These are phyloP conservation scores for Phytophthora ohioensis DNA, from an alignment of 352 stramenopile genomes.

Conservation along the genomic window DNA sequence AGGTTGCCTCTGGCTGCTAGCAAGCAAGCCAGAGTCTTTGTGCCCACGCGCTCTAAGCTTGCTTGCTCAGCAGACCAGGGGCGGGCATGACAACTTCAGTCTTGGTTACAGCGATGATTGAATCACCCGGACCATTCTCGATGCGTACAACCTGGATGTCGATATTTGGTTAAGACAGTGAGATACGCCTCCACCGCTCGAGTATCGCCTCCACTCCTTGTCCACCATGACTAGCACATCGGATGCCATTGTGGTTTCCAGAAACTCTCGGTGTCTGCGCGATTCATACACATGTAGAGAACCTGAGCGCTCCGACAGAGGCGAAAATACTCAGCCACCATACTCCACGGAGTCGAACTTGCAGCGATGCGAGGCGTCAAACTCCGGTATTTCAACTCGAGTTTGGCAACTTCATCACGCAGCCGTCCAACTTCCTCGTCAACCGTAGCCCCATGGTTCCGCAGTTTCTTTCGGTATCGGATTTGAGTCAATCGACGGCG, in stretches of 20 bases:
- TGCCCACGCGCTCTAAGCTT: too few relatives aligned
- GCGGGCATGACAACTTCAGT: background rate
- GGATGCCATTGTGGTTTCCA: background rate
- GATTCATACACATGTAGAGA: background rate
- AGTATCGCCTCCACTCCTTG: slow-evolving; percentile 6
- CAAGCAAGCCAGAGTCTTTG: too few relatives aligned
- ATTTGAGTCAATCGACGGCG: slow-evolving; percentile 6
- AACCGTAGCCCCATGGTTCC: background rate
- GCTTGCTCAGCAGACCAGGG: too few relatives aligned
- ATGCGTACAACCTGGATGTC: slow-evolving; percentile 3
- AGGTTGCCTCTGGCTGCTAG: too few relatives aligned
- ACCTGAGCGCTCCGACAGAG: background rate
- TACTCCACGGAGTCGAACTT: background rate
- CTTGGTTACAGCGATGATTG: background rate
- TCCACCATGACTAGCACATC: background rate
- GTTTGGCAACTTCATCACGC: background rate
- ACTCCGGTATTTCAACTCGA: background rate
- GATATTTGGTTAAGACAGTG: background rate
- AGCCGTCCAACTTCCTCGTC: background rate
- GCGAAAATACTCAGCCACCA: slow-evolving; percentile 7
- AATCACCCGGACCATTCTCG: background rate
- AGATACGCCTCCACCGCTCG: background rate
- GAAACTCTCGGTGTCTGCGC: background rate
- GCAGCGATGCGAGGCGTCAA: background rate
- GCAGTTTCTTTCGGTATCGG: background rate